Conservation (phyloP, 1,284 basidiomycete genomes). For the Xerocomus nothofagi region DNA sequence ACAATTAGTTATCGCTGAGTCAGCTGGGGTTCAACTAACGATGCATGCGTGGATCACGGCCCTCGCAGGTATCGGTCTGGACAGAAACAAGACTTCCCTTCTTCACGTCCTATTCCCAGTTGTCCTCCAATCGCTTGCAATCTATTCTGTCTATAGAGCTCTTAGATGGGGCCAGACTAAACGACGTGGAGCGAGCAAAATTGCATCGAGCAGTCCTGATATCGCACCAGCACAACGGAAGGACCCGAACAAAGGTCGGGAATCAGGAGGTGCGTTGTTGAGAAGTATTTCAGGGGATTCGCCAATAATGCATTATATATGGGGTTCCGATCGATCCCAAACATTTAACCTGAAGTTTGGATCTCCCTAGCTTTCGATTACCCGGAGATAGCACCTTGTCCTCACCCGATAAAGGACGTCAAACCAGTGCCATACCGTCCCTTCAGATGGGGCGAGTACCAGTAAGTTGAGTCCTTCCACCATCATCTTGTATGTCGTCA, state of each 20-base stretch:
- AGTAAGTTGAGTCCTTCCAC: constrained; percentile 43
- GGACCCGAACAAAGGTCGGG: constrained; percentile 27
- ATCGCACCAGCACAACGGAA: background rate
- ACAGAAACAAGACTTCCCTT: constrained; percentile 1
- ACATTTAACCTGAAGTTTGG: constrained; percentile 50
- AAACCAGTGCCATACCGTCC: constrained; percentile 65
- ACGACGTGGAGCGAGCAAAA: background rate
- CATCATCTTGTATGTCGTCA: background rate
- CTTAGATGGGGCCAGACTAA: constrained; percentile 11
- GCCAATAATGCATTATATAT: background rate
- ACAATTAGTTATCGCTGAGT: no score
- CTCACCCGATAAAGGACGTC: constrained; percentile 41
- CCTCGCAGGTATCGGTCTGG: background rate
- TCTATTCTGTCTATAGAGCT: constrained; percentile 20
- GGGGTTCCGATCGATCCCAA: background rate
- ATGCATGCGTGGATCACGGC: constrained; percentile 9
- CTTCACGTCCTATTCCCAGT: constrained; percentile 16
- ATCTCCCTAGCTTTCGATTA: constrained; percentile 50
- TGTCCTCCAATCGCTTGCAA: constrained; percentile 14
- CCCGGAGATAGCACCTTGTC: constrained; percentile 46
- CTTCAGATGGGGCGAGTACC: constrained; percentile 64
- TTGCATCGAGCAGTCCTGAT: background rate
- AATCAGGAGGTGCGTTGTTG: constrained; percentile 28
- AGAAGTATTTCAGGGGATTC: background rate
- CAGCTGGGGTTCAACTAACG: no score